Evolutionary conservation across 257 asterid genomes (phyloP), one percentile per base, ranked within the genome.

Genomic region (Penstemon davidsonii): DNA sequence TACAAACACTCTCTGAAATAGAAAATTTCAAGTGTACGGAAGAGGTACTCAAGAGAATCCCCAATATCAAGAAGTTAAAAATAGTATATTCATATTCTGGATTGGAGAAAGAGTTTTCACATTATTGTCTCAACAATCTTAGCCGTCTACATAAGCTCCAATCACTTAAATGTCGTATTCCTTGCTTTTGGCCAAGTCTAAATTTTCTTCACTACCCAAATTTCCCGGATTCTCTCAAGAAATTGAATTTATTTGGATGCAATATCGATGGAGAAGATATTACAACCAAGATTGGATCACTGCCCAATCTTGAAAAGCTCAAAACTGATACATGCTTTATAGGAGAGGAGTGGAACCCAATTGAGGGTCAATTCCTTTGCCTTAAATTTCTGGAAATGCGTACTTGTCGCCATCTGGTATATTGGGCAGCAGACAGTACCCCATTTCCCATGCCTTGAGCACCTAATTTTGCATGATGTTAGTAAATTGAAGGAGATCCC

Each of bases 11-110:
- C 1, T 6, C 8, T 3, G 5, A 0, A 1, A 43, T 67, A 18
- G 0, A 0, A 0, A 8, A 72, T 42, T 62, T 77, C 60, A 68
- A 38, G 7, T 72, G 55, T 25, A 55, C 63, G 41, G 55, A 72
- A 10, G 65, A 72, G 33, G 55, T 77, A 68, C 19, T 67, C 11
- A 68, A 50, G 60, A 73, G 78, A 56, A 68, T 77, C 45, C 81
- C 75, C 15, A 72, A 77, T 18, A 45, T 77, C 44, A 72, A 68
- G 61, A 67, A 77, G 8, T 15, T 15, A 15, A 15, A 15, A 15
- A 15, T 15, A 15, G 18, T 15, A 15, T 15, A 15, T 15, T 15
- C 18, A 15, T 15, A 15, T 15, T 15, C 18, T 15, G 18, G 18
- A 15, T 15, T 15, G 18, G 18, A 15, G 18, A 15, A 15, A 15